Evolutionary conservation across 148 eudicot genomes (phyloP), one percentile per base, ranked within the genome.

Genomic region (Fagopyrum tataricum): DNA sequence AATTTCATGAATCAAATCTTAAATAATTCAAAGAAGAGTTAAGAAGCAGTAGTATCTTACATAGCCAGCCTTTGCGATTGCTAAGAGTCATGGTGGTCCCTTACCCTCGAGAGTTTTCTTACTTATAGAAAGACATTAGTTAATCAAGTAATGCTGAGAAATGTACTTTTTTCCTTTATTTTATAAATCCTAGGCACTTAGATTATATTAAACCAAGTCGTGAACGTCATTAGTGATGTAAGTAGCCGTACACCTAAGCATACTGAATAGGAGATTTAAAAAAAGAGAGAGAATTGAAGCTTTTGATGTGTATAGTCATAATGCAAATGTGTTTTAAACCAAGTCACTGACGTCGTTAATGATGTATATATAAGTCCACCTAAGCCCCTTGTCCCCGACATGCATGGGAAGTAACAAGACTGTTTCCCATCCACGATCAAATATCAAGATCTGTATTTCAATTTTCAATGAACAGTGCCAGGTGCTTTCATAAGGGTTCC

Each of bases 1-100:
- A 64, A 13, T 37, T 14, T 7, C 67, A 62, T 24, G 42, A 62
- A 17, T 31, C 18, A 26, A 17, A 62, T 62, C 41, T 11, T 26
- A 11, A 39, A 64, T 64, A 64, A 64, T 39, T 42, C 69, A 64
- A 15, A 64, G 20, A 37, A 15, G 39, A 64, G 69, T 17, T 10
- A 12, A 43, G 42, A 39, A 64, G 37, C 37, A 64, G 43, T 20
- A 64, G 18, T 64, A 62, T 4, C 42, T 61, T 62, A 37, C 5
- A 42, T 62, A 11, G 69, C 43, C 44, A 64, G 69, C 69, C 20
- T 64, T 64, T 7, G 44, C 37, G 20, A 64, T 13, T 64, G 69
- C 8, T 64, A 64, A 24, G 7, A 61, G 67, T 40, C 41, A 61
- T 64, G 43, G 69, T 64, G 69, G 69, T 64, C 69, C 69, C 69